Evolutionary conservation across 192 early-diverging fungal genomes (phyloP), one percentile per base, ranked within the genome.

Genomic region (Gigaspora rosea): DNA sequence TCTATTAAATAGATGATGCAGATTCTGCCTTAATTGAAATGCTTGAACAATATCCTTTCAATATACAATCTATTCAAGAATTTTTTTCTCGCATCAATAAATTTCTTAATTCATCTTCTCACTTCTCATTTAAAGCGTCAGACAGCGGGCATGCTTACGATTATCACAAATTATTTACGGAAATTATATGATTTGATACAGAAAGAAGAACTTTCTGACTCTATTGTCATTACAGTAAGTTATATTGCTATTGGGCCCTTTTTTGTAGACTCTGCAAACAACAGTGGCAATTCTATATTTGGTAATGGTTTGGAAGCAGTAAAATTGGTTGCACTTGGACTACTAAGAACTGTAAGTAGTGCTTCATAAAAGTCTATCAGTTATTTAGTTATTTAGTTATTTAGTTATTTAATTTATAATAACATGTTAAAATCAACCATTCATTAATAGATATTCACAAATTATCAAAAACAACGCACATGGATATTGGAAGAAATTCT

Each of bases 401-500:
- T n/a, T n/a, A 0, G 22, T 4, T 41, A 18, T 18, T 8, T 1
- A 5, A 20, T 35, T 16, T 41, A 66, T 7, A 64, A 11, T 36
- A 33, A 4, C 15, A 15, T 32, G 4, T 20, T 47, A 41, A 35
- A n/a, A 15, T 18, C 20, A 22, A 56, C 16, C 22, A n/a, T 64
- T 70, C 22, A 22, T 56, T 61, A 18, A n/a, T 16, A 76, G 75
- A 67, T 68, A 67, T 95, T 91, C 78, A 78, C 85, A 10, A 86
- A 83, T 58, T 78, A 90, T 56, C 72, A 84, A 0, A 78, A 71
- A 10, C 95, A 96, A 69, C 86, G 94, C 33, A 80, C 78, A 22
- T 94, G 94, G 88, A 94, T 97, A 35, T 78, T 97, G 32, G 96
- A 95, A 69, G 96, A 97, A 71, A 91, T 95, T n/a, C 83, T 94